phyloP scores from a whole-genome alignment of 1,284 basidiomycete genomes.

The Naganishia sp. region DNA sequence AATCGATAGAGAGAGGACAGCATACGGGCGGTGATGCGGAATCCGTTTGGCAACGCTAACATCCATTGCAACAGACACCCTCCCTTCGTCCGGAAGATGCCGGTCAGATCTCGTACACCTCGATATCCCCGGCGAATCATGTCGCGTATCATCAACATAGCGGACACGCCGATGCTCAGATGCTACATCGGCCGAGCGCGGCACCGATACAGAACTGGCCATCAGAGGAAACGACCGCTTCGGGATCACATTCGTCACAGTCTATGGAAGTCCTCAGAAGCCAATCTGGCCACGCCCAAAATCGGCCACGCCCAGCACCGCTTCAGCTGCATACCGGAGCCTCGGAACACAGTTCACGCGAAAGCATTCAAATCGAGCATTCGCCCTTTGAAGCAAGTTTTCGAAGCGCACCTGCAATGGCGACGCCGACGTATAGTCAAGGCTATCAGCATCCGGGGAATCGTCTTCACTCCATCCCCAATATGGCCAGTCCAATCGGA shows the following conservation, averaged over 20 bases:
- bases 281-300: constrained; percentile 8
- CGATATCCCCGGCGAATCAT: constrained; percentile 14
- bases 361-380: constrained; percentile 6
- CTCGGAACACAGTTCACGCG: neutral
- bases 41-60: neutral
- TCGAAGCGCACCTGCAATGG: constrained; percentile 3
- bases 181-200: constrained; percentile 8
- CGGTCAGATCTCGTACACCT: constrained; percentile 1
- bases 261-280: constrained; percentile 7
- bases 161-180: constrained; percentile 1
- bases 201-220: constrained; percentile 12
- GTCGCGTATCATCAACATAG: constrained; percentile 18
- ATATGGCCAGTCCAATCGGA: constrained; percentile 7
- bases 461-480: constrained; percentile 18
- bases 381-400: constrained; percentile 21
- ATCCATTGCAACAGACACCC: neutral
- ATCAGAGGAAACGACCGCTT: neutral
- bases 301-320: constrained; percentile 22
- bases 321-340: constrained; percentile 8
- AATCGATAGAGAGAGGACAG: neutral
- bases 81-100: constrained; percentile 23
- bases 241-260: constrained; percentile 5
- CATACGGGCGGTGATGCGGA: neutral
- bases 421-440: constrained; percentile 9
- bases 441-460: constrained; percentile 18